Conservation (phyloP, 768 basidiomycete genomes). For the Terana coerulea region DNA sequence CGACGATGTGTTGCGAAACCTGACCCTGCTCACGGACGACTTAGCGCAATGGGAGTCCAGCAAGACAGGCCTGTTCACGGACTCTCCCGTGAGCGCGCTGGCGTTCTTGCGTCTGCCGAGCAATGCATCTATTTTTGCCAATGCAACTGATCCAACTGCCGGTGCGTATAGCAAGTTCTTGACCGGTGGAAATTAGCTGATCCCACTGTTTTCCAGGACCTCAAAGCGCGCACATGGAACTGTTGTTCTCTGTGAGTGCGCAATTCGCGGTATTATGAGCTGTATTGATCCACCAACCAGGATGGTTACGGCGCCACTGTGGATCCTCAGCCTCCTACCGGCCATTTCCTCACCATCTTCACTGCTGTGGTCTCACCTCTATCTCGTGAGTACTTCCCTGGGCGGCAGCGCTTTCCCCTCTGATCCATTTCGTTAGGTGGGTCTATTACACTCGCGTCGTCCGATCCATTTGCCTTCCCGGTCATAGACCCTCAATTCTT, state of each 20-base stretch:
- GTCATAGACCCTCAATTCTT: slow-evolving; percentile 41
- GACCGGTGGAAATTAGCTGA: not conserved
- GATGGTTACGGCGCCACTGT: not conserved
- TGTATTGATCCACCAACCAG: not conserved
- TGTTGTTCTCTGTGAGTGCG: slow-evolving; percentile 13
- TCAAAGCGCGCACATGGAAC: slow-evolving; percentile 15
- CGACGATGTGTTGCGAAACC: slow-evolving; percentile 7
- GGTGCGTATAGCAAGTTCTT: slow-evolving; percentile 22
- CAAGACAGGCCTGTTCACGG: slow-evolving; percentile 10
- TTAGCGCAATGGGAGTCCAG: slow-evolving; percentile 11
- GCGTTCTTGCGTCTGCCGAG: slow-evolving; percentile 11
- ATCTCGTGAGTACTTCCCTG: slow-evolving; percentile 6
- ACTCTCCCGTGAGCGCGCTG: slow-evolving; percentile 4
- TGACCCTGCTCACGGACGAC: slow-evolving; percentile 2
- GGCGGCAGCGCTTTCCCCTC: not conserved
- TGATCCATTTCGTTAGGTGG: slow-evolving; percentile 11
- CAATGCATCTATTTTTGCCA: slow-evolving; percentile 3
- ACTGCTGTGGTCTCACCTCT: slow-evolving; percentile 13
- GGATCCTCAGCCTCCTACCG: slow-evolving; percentile 2
- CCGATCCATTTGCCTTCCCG: slow-evolving; percentile 36
- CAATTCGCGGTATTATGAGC: not conserved
- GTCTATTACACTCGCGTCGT: slow-evolving; percentile 28
- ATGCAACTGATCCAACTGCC: slow-evolving; percentile 12
- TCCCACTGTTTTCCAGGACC: slow-evolving; percentile 10
- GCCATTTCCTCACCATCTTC: slow-evolving; percentile 11